Evolutionary conservation across 2,329 filamentous ascomycete genomes (phyloP).

Genomic region (Arthrobotrys musiformis): DNA sequence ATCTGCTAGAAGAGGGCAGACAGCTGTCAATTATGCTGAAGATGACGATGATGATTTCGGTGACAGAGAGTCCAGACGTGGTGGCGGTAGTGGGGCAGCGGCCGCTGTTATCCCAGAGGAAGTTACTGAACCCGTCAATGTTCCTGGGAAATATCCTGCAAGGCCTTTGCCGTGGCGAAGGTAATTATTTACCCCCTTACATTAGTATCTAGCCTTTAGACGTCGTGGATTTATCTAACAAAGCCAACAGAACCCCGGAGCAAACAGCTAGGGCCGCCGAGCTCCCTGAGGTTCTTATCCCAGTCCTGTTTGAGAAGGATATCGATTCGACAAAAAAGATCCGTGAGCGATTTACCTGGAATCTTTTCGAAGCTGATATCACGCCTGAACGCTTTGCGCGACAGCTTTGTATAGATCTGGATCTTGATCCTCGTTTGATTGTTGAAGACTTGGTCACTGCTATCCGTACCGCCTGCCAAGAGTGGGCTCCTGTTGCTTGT

Average conservation of each 20-base stretch:
- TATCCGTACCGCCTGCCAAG: conserved; percentile 92
- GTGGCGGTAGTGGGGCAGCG: conserved; percentile 24
- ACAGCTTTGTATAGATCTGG: conserved; percentile 88
- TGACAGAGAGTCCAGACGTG: conserved; percentile 60
- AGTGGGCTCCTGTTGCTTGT: conserved; percentile 92
- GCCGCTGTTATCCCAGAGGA: conserved; percentile 54
- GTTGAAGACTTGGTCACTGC: conserved; percentile 88
- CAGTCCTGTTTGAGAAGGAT: conserved; percentile 95
- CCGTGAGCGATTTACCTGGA: conserved; percentile 97
- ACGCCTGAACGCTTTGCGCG: conserved; percentile 97
- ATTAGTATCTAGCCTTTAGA: background rate
- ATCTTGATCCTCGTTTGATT: conserved; percentile 75
- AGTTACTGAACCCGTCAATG: conserved; percentile 55
- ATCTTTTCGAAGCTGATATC: conserved; percentile 90
- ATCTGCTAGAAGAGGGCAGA: conserved; percentile 91
- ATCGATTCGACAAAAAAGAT: conserved; percentile 79
- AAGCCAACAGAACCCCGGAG: conserved; percentile 67
- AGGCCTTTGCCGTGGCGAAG: conserved; percentile 50
- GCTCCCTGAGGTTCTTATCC: conserved; percentile 88
- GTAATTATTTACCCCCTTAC: conserved; percentile 20
- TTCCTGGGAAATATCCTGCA: conserved; percentile 53
- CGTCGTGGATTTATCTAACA: background rate
- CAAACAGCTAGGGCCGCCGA: conserved; percentile 75
- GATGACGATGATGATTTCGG: conserved; percentile 86
- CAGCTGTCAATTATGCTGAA: conserved; percentile 96